Evolutionary conservation across 805 yeast species (phyloP).

Genomic region (Saccharomyces mikatae): DNA sequence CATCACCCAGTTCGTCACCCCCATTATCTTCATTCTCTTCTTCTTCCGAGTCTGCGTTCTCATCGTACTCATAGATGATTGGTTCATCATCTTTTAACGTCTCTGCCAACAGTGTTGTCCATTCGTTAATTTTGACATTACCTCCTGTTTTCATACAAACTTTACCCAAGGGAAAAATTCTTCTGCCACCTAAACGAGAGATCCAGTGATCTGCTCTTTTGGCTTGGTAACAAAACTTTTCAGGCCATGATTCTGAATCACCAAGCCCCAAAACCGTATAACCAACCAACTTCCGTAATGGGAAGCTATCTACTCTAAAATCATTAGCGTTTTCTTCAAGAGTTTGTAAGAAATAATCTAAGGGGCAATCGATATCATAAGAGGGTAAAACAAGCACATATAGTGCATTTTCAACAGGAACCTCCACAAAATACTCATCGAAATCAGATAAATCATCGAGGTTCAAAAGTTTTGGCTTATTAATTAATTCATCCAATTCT

Average conservation of each 20-base stretch:
- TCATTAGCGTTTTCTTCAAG: slow-evolving; percentile 75
- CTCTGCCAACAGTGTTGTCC: slow-evolving; percentile 54
- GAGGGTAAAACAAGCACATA: slow-evolving; percentile 79
- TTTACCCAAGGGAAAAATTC: slow-evolving; percentile 76
- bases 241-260: slow-evolving; percentile 78
- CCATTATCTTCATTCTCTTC: slow-evolving; percentile 33
- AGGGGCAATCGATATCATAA: slow-evolving; percentile 86
- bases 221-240: slow-evolving; percentile 82
- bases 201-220: slow-evolving; percentile 62
- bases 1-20: slow-evolving; percentile 50
- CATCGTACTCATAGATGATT: slow-evolving; percentile 48
- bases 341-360: slow-evolving; percentile 78
- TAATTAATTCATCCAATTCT: slow-evolving; percentile 21
- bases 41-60: slow-evolving; percentile 48
- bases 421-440: slow-evolving; percentile 68
- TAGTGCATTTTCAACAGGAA: slow-evolving; percentile 48
- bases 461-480: slow-evolving; percentile 49
- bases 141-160: slow-evolving; percentile 72
- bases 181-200: slow-evolving; percentile 76
- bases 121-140: slow-evolving; percentile 50
- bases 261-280: slow-evolving; percentile 84
- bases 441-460: slow-evolving; percentile 78
- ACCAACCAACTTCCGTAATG: slow-evolving; percentile 61
- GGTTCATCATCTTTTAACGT: slow-evolving; percentile 68
- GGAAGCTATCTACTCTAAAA: slow-evolving; percentile 77